These are phyloP conservation scores for Echites panduratus DNA, from an alignment of 257 asterid species.

Conservation along the genomic window DNA sequence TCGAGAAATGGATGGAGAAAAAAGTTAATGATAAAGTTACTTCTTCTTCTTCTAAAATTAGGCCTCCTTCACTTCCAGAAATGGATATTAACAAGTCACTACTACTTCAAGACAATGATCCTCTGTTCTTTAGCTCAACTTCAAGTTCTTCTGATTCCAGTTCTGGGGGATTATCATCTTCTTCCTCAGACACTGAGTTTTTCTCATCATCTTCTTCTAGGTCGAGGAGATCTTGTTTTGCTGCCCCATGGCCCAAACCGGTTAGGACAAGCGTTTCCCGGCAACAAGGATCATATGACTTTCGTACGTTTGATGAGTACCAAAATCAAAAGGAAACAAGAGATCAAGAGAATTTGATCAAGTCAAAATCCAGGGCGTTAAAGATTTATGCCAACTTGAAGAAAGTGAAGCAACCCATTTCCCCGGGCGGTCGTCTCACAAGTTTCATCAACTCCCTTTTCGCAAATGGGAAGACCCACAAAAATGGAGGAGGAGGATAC, in stretches of 20 bases:
- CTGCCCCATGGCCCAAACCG: constrained; percentile 7
- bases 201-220: constrained; percentile 22
- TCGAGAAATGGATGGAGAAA: constrained; percentile 63
- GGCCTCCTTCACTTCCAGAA: constrained; percentile 24
- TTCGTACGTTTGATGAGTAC: constrained; percentile 17
- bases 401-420: constrained; percentile 70
- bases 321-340: constrained; percentile 15
- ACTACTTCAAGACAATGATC: constrained; percentile 37
- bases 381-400: constrained; percentile 61
- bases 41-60: background rate
- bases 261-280: constrained; percentile 6
- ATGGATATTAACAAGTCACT: constrained; percentile 13
- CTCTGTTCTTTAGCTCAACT: constrained; percentile 62
- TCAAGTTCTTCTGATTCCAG: constrained; percentile 70
- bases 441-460: constrained; percentile 55
- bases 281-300: constrained; percentile 13
- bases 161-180: constrained; percentile 40
- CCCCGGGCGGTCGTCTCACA: constrained; percentile 68
- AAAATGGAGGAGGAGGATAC: background rate
- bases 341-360: constrained; percentile 24
- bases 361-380: constrained; percentile 49
- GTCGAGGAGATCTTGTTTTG: constrained; percentile 8
- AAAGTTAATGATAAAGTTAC: constrained; percentile 26
- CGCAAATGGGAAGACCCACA: constrained; percentile 31
- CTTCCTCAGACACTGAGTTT: constrained; percentile 61